These are phyloP conservation scores for Podila minutissima DNA, from an alignment of 192 early-diverging fungal genomes.

Conservation along the genomic window DNA sequence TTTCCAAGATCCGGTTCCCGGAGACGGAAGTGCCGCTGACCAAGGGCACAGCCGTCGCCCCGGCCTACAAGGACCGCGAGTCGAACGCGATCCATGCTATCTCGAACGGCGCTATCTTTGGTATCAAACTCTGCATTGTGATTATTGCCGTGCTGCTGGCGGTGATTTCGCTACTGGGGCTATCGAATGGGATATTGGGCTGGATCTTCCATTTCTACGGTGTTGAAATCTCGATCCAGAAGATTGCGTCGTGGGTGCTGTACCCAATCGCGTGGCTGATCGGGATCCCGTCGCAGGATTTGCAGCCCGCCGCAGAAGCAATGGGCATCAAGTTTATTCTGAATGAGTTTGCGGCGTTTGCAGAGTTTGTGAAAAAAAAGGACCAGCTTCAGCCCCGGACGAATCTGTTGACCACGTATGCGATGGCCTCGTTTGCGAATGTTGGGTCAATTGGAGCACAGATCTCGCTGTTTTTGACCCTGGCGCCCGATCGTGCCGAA, in stretches of 20 bases:
- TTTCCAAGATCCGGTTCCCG: constrained; percentile 86
- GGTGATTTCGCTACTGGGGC: constrained; percentile 73
- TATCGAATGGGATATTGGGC: constrained; percentile 72
- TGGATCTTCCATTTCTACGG: constrained; percentile 73
- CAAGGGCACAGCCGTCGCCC: constrained; percentile 66
- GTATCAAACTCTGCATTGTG: constrained; percentile 75
- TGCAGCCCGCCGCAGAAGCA: constrained; percentile 12
- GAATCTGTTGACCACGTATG: constrained; percentile 69
- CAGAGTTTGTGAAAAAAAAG: constrained; percentile 45
- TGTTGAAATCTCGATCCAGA: constrained; percentile 63
- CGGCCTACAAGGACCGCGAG: constrained; percentile 64
- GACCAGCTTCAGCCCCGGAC: constrained; percentile 57
- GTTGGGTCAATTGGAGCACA: constrained; percentile 83
- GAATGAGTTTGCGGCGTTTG: constrained; percentile 91
- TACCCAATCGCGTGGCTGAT: constrained; percentile 67
- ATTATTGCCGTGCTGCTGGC: constrained; percentile 78
- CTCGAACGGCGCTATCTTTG: constrained; percentile 81
- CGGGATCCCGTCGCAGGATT: constrained; percentile 45
- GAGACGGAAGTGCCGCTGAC: constrained; percentile 83
- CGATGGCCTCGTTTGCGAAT: constrained; percentile 91
- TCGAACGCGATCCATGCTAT: constrained; percentile 82
- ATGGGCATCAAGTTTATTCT: constrained; percentile 75
- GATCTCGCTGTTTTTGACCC: constrained; percentile 71
- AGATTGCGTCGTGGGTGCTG: constrained; percentile 78
- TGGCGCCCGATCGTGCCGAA: constrained; percentile 72